Evolutionary conservation across 257 asterid species (phyloP), one percentile per base, ranked within the genome.

Genomic region (Capsicum baccatum): DNA sequence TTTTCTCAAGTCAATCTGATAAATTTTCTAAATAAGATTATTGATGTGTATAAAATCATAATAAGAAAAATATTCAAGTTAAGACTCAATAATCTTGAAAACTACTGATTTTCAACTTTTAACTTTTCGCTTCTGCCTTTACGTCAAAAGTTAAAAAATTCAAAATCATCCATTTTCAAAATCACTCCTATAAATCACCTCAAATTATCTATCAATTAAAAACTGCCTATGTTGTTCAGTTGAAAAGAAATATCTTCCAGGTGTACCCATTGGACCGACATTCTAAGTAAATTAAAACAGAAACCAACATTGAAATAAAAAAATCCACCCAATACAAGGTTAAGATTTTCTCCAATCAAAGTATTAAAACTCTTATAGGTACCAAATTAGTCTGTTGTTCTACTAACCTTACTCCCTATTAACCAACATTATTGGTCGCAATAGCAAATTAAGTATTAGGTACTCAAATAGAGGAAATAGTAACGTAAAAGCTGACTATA

Each of bases 341-440:
- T 19, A 48, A 48, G 21, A 50, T 50, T 19, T 74, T 74, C 60
- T 50, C 80, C 80, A 12, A 50, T 74, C 16, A 74, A 71, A 44
- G 14, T 48, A 48, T 73, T 21, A 19, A 19, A 48, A 73, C 21
- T 74, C 16, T 47, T 3, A 50, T 74, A 50, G 80, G 52, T 68
- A 64, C 44, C 62, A 21, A 50, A 52, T 74, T 74, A 13, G 81
- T 50, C 62, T 50, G 5, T 50, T 19, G 62, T 50, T 74, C 62
- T 12, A 74, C n/a, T 26, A 26, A 26, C 58, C 62, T 21, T 50
- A 74, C 59, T 50, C 62, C 80, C 60, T 74, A 50, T 21, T 26
- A 74, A 74, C 44, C 81, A 74, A 74, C 60, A 74, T 74, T 74
- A 52, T 74, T 74, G 81, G 19, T 21, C 8, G 4, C 81, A 21